These are phyloP conservation scores for Artemisia argyi DNA, from an alignment of 129 eudicot species.

Conservation along the genomic window DNA sequence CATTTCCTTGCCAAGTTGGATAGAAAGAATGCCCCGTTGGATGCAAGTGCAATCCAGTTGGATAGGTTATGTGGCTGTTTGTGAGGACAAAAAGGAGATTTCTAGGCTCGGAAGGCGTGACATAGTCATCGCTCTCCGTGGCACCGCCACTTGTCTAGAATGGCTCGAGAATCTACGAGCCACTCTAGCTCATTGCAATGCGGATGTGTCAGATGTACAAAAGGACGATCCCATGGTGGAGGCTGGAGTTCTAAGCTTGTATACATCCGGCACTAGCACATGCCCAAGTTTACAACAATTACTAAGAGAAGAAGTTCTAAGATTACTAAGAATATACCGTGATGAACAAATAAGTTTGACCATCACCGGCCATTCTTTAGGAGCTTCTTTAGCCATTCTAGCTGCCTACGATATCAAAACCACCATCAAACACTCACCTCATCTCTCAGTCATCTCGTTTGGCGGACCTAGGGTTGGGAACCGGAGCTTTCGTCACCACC, in stretches of 20 bases:
- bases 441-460: constrained; percentile 79
- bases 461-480: constrained; percentile 97
- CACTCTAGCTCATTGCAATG: constrained; percentile 45
- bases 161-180: constrained; percentile 91
- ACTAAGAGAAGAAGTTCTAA: constrained; percentile 43
- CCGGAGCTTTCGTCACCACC: constrained; percentile 51
- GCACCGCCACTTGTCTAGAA: constrained; percentile 75
- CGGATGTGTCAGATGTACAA: not conserved
- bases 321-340: constrained; percentile 43
- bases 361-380: constrained; percentile 89
- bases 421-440: constrained; percentile 47
- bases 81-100: constrained; percentile 58
- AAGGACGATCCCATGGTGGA: constrained; percentile 61
- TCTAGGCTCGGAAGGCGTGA: constrained; percentile 74
- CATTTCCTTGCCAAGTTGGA: constrained; percentile 71
- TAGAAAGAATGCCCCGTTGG: constrained; percentile 51
- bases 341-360: constrained; percentile 73
- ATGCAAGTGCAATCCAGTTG: constrained; percentile 62
- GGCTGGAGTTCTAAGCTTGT: constrained; percentile 76
- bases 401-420: constrained; percentile 74
- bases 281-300: constrained; percentile 53
- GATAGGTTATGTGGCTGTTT: constrained; percentile 85
- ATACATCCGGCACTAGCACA: constrained; percentile 41
- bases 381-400: constrained; percentile 87
- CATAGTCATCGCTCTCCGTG: constrained; percentile 75